A percentile compares a stretch with the other conserved stretches of the same genome.
Evolutionary conservation across 306 rosid genomes (phyloP).

Genomic region (Vachellia pachyceras): DNA sequence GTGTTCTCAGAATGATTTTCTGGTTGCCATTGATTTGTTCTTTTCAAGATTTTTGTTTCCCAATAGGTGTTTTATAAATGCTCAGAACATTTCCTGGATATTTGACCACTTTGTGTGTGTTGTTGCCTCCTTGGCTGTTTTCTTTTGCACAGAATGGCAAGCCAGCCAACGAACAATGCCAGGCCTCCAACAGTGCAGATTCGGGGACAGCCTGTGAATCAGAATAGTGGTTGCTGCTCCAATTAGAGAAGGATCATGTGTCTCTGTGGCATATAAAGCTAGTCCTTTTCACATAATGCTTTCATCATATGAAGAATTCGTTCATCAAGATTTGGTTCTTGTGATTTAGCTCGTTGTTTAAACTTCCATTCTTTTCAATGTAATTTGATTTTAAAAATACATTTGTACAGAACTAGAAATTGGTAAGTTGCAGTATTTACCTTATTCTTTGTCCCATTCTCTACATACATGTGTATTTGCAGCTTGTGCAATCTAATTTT

Average conservation of each 20-base stretch:
- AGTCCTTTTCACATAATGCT: too few relatives aligned
- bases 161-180: slow-evolving; percentile 90
- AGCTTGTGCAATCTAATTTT: too few relatives aligned
- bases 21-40: not conserved
- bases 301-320: too few relatives aligned
- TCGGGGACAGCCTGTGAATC: slow-evolving; percentile 98
- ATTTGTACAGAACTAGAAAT: too few relatives aligned
- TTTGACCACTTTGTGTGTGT: not conserved
- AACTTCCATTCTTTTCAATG: too few relatives aligned
- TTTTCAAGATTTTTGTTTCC: not conserved
- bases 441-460: too few relatives aligned
- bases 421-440: too few relatives aligned
- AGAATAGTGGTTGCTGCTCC: slow-evolving; percentile 97
- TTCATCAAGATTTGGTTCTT: too few relatives aligned
- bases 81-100: not conserved
- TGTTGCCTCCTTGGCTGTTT: not conserved
- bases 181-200: slow-evolving; percentile 98
- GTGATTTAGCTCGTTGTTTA: too few relatives aligned
- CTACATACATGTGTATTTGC: too few relatives aligned
- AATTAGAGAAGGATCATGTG: slow-evolving; percentile 47
- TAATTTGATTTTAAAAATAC: too few relatives aligned
- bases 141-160: slow-evolving; percentile 83
- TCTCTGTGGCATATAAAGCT: too few relatives aligned
- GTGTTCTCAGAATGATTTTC: not conserved
- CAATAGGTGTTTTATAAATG: slow-evolving; percentile 3